A percentile compares a stretch with the other conserved stretches of the same genome.
phyloP scores from a whole-genome alignment of 805 yeast genomes.

The Pichia manshurica region DNA sequence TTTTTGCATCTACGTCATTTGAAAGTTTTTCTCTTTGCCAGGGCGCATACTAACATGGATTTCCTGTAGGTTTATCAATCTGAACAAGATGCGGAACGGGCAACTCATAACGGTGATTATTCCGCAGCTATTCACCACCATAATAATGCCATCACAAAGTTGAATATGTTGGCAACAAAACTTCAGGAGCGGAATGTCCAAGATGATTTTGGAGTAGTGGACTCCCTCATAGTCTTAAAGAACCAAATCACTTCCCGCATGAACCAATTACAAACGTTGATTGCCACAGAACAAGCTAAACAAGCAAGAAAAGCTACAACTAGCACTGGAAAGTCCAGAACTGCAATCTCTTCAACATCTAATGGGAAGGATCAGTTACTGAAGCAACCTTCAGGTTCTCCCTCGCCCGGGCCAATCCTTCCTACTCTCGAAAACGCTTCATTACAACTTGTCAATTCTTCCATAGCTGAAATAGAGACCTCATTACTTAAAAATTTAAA shows the following conservation, averaged over 20 bases:
- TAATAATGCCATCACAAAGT: conserved; percentile 31
- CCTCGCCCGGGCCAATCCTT: neutral
- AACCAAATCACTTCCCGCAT: conserved; percentile 21
- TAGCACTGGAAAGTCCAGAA: neutral
- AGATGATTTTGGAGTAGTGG: conserved; percentile 21
- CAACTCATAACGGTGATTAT: conserved; percentile 38
- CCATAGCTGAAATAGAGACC: conserved; percentile 10
- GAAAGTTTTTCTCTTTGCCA: conserved; percentile 2
- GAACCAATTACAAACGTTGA: conserved; percentile 2
- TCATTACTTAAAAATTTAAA: conserved; percentile 25
- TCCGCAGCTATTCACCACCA: conserved; percentile 37
- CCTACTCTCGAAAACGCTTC: conserved; percentile 1
- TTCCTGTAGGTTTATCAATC: conserved; percentile 39
- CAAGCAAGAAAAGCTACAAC: neutral
- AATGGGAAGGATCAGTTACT: neutral
- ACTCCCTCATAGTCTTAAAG: conserved; percentile 19
- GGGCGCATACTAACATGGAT: conserved; percentile 7
- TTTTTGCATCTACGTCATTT: neutral
- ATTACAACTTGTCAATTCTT: conserved; percentile 4
- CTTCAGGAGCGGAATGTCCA: conserved; percentile 10
- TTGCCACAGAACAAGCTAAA: neutral
- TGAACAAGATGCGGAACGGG: conserved; percentile 49
- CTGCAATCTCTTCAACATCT: conserved; percentile 10
- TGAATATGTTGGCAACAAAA: conserved; percentile 22
- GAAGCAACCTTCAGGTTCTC: neutral